phyloP scores from a whole-genome alignment of 2,329 filamentous ascomycete genomes.

The Botrytis deweyae region DNA sequence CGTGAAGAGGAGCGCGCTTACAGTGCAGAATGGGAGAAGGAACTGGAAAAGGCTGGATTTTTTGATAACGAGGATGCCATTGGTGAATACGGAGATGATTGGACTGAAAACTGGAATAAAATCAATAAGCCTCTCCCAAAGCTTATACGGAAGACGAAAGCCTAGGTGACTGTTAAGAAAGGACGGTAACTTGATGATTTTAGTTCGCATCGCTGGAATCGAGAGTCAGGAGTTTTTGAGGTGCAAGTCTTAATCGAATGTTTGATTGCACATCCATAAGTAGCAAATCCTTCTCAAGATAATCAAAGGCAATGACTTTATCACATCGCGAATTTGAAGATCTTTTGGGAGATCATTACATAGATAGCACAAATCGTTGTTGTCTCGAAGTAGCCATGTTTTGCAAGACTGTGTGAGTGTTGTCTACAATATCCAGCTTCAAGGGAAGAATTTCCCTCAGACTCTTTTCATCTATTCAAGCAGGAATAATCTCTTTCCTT shows the following conservation, averaged over 20 bases:
- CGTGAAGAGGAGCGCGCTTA: background rate
- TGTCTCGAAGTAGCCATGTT: background rate
- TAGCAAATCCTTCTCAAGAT: background rate
- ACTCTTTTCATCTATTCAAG: background rate
- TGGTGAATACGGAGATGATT: constrained; percentile 15
- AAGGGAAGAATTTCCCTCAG: background rate
- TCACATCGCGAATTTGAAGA: background rate
- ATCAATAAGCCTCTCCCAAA: background rate
- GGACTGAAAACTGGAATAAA: constrained; percentile 10
- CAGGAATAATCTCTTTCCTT: background rate
- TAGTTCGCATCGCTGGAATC: background rate
- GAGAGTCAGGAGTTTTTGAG: background rate
- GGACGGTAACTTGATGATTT: background rate
- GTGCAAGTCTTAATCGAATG: background rate
- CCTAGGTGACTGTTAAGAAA: too few species aligned
- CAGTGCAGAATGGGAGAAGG: constrained; percentile 2
- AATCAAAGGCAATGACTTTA: background rate
- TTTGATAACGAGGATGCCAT: constrained; percentile 1
- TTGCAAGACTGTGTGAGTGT: background rate
- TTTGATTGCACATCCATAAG: background rate
- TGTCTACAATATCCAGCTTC: too few species aligned
- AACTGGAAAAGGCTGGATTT: constrained; percentile 9
- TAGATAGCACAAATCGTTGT: background rate
- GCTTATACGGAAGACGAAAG: background rate
- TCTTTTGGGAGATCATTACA: background rate